phyloP scores from a whole-genome alignment of 1,284 basidiomycete species.

The Apiotrichum gracile region DNA sequence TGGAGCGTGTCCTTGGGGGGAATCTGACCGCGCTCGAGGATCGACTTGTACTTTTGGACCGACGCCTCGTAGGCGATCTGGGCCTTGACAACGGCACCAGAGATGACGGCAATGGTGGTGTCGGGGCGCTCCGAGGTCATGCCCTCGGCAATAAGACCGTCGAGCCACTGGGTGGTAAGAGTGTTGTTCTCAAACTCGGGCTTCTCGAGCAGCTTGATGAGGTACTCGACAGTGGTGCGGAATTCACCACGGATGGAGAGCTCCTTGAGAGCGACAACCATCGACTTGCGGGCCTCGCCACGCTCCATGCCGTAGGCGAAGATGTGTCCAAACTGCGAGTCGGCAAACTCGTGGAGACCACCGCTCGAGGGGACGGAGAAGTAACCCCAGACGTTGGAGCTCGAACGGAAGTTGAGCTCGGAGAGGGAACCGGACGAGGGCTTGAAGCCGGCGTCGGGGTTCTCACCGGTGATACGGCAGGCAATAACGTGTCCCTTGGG shows the following conservation, averaged over 20 bases:
- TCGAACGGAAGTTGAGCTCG: constrained; percentile 98
- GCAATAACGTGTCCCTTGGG: constrained; percentile 99
- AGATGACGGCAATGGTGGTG: constrained; percentile 84
- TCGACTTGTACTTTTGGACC: constrained; percentile 87
- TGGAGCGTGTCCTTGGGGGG: constrained; percentile 90
- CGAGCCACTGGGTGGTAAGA: constrained; percentile 98
- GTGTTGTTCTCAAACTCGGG: constrained; percentile 96
- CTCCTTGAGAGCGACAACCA: constrained; percentile 99
- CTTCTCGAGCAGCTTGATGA: constrained; percentile 94
- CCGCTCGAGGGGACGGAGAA: constrained; percentile 95
- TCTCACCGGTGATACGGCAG: constrained; percentile 98
- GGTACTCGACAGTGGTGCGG: constrained; percentile 96
- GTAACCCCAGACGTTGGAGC: constrained; percentile 99
- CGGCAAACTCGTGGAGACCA: constrained; percentile 97
- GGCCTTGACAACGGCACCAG: constrained; percentile 95
- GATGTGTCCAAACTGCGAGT: constrained; percentile 98
- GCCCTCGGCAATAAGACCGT: constrained; percentile 87
- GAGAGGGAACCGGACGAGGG: constrained; percentile 94
- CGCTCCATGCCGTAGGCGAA: constrained; percentile 98
- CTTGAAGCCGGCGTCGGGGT: constrained; percentile 99
- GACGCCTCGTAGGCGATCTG: constrained; percentile 84
- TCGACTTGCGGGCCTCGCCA: constrained; percentile 92
- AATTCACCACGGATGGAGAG: constrained; percentile 98
- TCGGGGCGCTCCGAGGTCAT: constrained; percentile 97
- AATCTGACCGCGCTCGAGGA: constrained; percentile 94